Evolutionary conservation across 306 rosid species (phyloP).

Genomic region (Quillaja saponaria): DNA sequence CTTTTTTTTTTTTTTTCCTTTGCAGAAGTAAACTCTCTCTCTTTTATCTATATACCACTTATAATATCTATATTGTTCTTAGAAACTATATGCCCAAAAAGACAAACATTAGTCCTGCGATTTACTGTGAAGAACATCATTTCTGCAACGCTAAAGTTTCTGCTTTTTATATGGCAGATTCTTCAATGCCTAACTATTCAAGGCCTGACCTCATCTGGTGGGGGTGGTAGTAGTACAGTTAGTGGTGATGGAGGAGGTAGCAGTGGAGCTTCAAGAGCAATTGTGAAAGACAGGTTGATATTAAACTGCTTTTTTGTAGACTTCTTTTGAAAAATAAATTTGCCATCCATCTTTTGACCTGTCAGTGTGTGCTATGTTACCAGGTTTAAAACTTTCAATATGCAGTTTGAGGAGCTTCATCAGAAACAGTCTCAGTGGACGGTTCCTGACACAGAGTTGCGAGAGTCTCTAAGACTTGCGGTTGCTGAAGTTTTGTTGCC

Average conservation of each 20-base stretch:
- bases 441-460: conserved; percentile 86
- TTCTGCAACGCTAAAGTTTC: conserved; percentile 19
- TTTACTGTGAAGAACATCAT: not conserved
- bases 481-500: conserved; percentile 95
- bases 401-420: conserved; percentile 91
- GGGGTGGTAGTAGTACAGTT: conserved; percentile 61
- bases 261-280: conserved; percentile 94
- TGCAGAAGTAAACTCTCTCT: conserved; percentile 11
- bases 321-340: not conserved
- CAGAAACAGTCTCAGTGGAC: conserved; percentile 98
- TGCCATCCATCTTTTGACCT: conserved; percentile 18
- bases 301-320: conserved; percentile 3
- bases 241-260: conserved; percentile 74
- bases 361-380: conserved; percentile 17
- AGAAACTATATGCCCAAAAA: conserved; percentile 8
- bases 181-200: conserved; percentile 80
- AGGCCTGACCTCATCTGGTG: conserved; percentile 86
- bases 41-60: not conserved
- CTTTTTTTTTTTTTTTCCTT: conserved; percentile 1
- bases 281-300: conserved; percentile 78
- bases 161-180: conserved; percentile 60
- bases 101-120: not conserved
- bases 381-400: conserved; percentile 81
- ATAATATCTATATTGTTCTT: not conserved
- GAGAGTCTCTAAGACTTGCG: conserved; percentile 91